These are phyloP conservation scores for Cyclocybe cylindracea DNA, from an alignment of 768 basidiomycete species.

Conservation along the genomic window DNA sequence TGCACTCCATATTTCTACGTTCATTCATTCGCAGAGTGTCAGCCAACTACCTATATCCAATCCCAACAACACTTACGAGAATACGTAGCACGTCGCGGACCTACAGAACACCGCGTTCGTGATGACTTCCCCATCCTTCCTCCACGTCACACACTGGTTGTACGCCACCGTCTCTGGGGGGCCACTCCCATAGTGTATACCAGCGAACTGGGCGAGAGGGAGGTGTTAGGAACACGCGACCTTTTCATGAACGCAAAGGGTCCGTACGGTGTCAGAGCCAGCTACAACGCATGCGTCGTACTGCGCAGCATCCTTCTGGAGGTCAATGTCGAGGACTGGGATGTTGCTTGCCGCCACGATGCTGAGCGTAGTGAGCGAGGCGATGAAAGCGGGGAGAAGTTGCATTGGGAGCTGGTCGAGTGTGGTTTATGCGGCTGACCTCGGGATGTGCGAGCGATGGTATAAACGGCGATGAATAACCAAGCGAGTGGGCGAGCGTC, in stretches of 20 bases:
- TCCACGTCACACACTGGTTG: conserved; percentile 19
- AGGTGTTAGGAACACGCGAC: neutral
- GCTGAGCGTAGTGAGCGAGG: neutral
- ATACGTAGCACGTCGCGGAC: conserved; percentile 15
- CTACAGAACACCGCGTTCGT: conserved; percentile 17
- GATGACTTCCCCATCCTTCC: conserved; percentile 9
- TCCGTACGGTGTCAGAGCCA: conserved; percentile 6
- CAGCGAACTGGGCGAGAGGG: conserved; percentile 11
- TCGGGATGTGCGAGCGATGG: no score
- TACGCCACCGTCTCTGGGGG: conserved; percentile 12
- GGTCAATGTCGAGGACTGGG: conserved; percentile 8
- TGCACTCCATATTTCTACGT: conserved; percentile 10
- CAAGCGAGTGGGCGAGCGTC: no score
- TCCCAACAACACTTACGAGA: conserved; percentile 13
- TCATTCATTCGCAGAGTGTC: no score
- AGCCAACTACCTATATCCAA: neutral
- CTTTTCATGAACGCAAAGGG: neutral
- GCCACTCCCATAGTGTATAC: conserved; percentile 15
- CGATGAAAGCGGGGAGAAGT: neutral
- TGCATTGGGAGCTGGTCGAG: no score
- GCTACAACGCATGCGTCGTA: conserved; percentile 14
- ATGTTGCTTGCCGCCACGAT: conserved; percentile 1
- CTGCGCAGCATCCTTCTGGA: conserved; percentile 12
- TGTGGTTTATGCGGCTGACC: no score
- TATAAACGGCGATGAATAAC: no score